Evolutionary conservation across 306 rosid species (phyloP).

Genomic region (Acacia acuminata): DNA sequence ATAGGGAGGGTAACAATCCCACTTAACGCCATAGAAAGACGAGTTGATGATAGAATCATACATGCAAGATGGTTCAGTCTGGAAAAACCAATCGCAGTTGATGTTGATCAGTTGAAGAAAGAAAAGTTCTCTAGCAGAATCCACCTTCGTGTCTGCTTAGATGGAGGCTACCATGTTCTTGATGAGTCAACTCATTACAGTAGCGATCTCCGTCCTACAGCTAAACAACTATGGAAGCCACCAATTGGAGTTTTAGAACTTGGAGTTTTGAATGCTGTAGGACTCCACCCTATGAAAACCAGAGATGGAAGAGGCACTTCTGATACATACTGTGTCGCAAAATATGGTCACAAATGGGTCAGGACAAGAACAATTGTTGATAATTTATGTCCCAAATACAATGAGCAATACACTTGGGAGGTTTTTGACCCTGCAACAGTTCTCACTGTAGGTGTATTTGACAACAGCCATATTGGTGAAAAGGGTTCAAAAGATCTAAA

Average conservation of each 20-base stretch:
- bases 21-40: conserved; percentile 32
- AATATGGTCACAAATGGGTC: conserved; percentile 61
- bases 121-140: conserved; percentile 53
- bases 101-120: conserved; percentile 45
- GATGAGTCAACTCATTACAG: conserved; percentile 63
- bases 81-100: conserved; percentile 47
- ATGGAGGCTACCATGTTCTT: conserved; percentile 64
- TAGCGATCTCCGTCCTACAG: conserved; percentile 55
- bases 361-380: conserved; percentile 52
- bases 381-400: conserved; percentile 45
- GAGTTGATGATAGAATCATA: conserved; percentile 44
- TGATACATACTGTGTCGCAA: conserved; percentile 55
- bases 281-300: conserved; percentile 54
- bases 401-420: conserved; percentile 64
- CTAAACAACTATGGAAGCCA: conserved; percentile 55
- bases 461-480: conserved; percentile 51
- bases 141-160: conserved; percentile 57
- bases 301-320: conserved; percentile 48
- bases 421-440: conserved; percentile 63
- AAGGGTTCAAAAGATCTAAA: conserved; percentile 47
- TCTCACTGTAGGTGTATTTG: conserved; percentile 52
- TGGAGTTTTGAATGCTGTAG: conserved; percentile 48
- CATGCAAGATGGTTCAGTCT: conserved; percentile 54
- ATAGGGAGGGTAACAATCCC: conserved; percentile 43
- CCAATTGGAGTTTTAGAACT: conserved; percentile 53